Evolutionary conservation across 2,329 filamentous ascomycete species (phyloP).

Genomic region (Cryphonectria carpinicola): DNA sequence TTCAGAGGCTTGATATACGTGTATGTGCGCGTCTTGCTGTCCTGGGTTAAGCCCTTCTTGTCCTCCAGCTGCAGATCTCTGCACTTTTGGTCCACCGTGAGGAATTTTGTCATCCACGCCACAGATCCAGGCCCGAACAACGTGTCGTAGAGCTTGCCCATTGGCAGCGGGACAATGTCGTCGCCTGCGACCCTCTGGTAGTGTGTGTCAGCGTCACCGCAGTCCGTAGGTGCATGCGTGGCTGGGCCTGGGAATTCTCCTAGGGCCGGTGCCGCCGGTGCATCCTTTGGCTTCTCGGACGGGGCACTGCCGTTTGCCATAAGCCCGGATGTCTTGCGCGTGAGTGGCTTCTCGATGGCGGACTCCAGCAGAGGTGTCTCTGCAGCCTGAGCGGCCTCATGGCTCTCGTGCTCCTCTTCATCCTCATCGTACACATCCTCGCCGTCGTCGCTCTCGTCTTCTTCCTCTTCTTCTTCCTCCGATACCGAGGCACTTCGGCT

Average conservation of each 20-base stretch:
- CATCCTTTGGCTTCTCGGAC: slow-evolving; percentile 56
- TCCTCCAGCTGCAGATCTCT: slow-evolving; percentile 86
- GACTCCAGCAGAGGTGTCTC: slow-evolving; percentile 52
- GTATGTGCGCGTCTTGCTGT: slow-evolving; percentile 75
- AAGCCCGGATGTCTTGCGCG: slow-evolving; percentile 73
- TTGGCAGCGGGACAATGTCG: slow-evolving; percentile 80
- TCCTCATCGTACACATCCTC: slow-evolving; percentile 81
- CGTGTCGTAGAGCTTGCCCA: slow-evolving; percentile 88
- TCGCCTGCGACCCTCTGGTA: slow-evolving; percentile 87
- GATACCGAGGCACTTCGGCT: slow-evolving; percentile 60
- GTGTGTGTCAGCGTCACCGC: slow-evolving; percentile 75
- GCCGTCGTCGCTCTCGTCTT: slow-evolving; percentile 67
- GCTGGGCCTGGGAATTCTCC: slow-evolving; percentile 83
- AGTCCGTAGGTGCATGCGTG: slow-evolving; percentile 83
- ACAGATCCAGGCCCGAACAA: slow-evolving; percentile 83
- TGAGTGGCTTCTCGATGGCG: slow-evolving; percentile 64
- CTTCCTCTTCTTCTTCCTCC: slow-evolving; percentile 47
- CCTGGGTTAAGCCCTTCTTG: slow-evolving; percentile 74
- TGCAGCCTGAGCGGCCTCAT: slow-evolving; percentile 53
- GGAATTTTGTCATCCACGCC: slow-evolving; percentile 83
- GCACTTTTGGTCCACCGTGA: slow-evolving; percentile 86
- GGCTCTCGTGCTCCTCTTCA: slow-evolving; percentile 76
- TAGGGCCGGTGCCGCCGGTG: slow-evolving; percentile 45
- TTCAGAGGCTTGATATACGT: slow-evolving; percentile 91
- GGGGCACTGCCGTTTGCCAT: slow-evolving; percentile 48